These are phyloP conservation scores for Apiospora hydei DNA, from an alignment of 2,329 filamentous ascomycete genomes.

Conservation along the genomic window DNA sequence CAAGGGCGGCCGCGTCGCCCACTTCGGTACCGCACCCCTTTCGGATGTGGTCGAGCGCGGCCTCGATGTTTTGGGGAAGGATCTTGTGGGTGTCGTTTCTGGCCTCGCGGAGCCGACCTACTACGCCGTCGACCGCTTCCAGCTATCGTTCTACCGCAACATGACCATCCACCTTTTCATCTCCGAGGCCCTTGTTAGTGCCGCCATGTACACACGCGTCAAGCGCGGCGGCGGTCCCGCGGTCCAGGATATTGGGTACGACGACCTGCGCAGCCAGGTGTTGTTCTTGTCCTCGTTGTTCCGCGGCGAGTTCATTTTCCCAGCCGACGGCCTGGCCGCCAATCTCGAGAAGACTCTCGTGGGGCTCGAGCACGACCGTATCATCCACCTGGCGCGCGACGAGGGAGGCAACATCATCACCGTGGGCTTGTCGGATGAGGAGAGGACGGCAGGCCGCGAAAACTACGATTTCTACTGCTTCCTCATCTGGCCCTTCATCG, in stretches of 20 bases:
- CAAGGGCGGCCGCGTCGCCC: constrained; percentile 91
- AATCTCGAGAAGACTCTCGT: constrained; percentile 84
- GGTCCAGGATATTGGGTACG: constrained; percentile 79
- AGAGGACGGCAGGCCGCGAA: constrained; percentile 82
- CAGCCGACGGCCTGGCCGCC: constrained; percentile 78
- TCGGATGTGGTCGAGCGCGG: constrained; percentile 86
- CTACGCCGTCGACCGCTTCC: constrained; percentile 94
- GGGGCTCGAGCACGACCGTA: constrained; percentile 78
- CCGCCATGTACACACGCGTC: constrained; percentile 87
- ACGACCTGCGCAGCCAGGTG: constrained; percentile 79
- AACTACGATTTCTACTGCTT: constrained; percentile 99
- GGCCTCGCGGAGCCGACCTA: constrained; percentile 90
- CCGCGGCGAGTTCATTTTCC: constrained; percentile 96
- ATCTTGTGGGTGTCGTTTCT: constrained; percentile 81
- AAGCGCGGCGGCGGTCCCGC: constrained; percentile 89
- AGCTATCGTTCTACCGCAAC: constrained; percentile 97
- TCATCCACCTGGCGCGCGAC: constrained; percentile 73
- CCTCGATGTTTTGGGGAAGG: constrained; percentile 88
- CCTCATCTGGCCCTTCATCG: constrained; percentile 97
- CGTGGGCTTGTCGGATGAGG: constrained; percentile 77
- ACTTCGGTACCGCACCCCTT: constrained; percentile 84
- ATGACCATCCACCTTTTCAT: constrained; percentile 99
- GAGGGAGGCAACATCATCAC: constrained; percentile 63
- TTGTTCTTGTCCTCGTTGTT: constrained; percentile 92
- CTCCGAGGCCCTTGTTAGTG: constrained; percentile 87